phyloP scores from a whole-genome alignment of 768 basidiomycete species.

The Boletus rubescentipes region DNA sequence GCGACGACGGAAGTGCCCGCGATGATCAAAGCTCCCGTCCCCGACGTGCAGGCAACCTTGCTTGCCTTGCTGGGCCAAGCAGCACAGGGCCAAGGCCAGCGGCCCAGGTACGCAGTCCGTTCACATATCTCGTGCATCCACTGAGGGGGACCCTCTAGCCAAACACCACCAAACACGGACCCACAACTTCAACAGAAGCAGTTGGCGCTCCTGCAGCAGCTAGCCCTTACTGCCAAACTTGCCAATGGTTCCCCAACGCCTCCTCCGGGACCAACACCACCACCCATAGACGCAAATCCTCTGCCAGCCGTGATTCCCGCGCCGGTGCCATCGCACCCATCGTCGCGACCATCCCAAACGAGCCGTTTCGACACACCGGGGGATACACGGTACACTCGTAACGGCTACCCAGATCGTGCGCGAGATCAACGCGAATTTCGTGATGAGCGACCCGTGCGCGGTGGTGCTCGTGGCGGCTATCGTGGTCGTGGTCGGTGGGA shows the following conservation, averaged over 20 bases:
- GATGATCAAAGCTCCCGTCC: constrained; percentile 23
- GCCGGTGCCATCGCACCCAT: constrained; percentile 25
- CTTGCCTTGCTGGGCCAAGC: constrained; percentile 72
- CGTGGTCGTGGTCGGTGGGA: constrained; percentile 69
- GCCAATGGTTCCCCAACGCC: constrained; percentile 31
- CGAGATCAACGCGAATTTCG: constrained; percentile 47
- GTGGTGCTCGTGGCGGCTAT: constrained; percentile 51
- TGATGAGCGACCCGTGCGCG: constrained; percentile 53
- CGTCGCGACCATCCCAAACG: background rate
- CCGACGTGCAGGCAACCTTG: constrained; percentile 59
- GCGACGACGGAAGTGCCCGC: constrained; percentile 33
- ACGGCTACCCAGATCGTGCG: constrained; percentile 39
- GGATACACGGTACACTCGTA: constrained; percentile 38
- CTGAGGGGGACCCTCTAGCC: constrained; percentile 38
- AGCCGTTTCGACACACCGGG: constrained; percentile 35
- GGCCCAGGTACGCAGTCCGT: constrained; percentile 36
- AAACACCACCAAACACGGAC: constrained; percentile 59
- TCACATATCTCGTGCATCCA: background rate
- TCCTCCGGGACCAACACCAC: constrained; percentile 27
- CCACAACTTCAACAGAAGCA: constrained; percentile 52
- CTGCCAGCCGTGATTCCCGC: background rate
- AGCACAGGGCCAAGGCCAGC: constrained; percentile 39
- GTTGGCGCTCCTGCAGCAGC: constrained; percentile 73
- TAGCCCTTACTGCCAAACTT: constrained; percentile 59
- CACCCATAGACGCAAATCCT: constrained; percentile 21